Evolutionary conservation across 2,329 filamentous ascomycete genomes (phyloP), one percentile per base, ranked within the genome.

Genomic region (Xylariaceae sp.): DNA sequence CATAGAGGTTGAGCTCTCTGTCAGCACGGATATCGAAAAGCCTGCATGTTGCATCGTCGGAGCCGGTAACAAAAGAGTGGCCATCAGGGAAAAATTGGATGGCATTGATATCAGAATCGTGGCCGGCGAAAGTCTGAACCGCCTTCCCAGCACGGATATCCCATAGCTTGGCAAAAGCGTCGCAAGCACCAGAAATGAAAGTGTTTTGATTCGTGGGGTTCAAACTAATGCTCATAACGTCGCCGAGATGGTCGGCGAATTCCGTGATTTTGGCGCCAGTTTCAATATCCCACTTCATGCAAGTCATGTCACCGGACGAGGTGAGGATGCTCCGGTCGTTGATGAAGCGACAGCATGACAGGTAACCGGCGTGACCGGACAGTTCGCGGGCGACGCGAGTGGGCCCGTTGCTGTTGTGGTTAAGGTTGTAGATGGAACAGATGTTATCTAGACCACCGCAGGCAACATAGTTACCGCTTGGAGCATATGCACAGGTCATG

Each of bases 11-110:
- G 56, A 86, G 70, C 68, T 86, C 83, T 62, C 94, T 84, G 70
- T 99, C 94, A 59, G 94, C 94, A 64, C 94, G 89, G 69, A 99
- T 96, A 72, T 99, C 94, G 70, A 99, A 99, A 40, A 99, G 81
- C 64, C 94, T 86, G 80, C 94, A 99, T 40, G 92, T 96, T 52
- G 94, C 94, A 71, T 99, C 94, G 67, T 99, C 94, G 44, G 94
- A 97, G 55, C 94, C 94, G 52, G 94, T 97, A 63, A 95, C 94
- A 69, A 99, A 97, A 30, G 94, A 95, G 73, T 97, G 95, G 59
- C 94, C 94, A 69, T 97, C 95, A 51, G 94, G 94, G 85, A 97
- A 97, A 79, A 97, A 99, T 72, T 97, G 94, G 62, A 99, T 96
- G 66, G 94, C 94, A 73, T 99, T 99, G 79, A 99, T 99, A 70